Conservation (phyloP, 495 filamentous ascomycete genomes). For the Chaetomium cochliodes region DNA sequence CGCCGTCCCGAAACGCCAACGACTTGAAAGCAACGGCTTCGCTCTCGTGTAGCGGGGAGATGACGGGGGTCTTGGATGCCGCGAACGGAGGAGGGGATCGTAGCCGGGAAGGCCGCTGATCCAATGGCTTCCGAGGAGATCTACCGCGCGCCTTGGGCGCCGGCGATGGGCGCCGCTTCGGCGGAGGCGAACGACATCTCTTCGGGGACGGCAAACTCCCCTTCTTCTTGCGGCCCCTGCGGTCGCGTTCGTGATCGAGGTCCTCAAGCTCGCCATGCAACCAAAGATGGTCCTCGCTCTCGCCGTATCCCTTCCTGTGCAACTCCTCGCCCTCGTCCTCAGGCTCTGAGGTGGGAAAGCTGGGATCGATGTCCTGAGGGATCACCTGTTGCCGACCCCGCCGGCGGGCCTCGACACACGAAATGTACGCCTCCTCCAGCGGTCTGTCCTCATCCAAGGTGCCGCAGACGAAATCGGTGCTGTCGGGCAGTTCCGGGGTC, state of each 20-base stretch:
- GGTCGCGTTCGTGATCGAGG: conserved; percentile 44
- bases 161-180: conserved; percentile 48
- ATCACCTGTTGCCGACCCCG: conserved; percentile 72
- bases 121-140: conserved; percentile 61
- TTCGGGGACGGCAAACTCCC: conserved; percentile 39
- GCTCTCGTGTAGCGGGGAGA: conserved; percentile 41
- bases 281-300: conserved; percentile 59
- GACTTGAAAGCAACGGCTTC: conserved; percentile 53
- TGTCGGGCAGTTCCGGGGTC: conserved; percentile 87
- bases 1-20: conserved; percentile 59
- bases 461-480: conserved; percentile 96
- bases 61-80: conserved; percentile 45
- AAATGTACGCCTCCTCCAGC: conserved; percentile 89
- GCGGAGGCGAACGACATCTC: conserved; percentile 49
- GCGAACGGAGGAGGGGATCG: conserved; percentile 56
- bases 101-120: conserved; percentile 64
- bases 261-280: conserved; percentile 59
- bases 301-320: conserved; percentile 51
- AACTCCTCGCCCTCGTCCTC: conserved; percentile 71
- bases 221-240: conserved; percentile 42
- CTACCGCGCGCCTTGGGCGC: conserved; percentile 48
- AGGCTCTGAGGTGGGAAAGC: conserved; percentile 89
- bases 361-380: conserved; percentile 96
- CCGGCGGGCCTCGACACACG: conserved; percentile 75
- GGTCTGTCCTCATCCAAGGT: conserved; percentile 94